phyloP scores from a whole-genome alignment of 805 yeast genomes.

The Komagataella pseudopastoris region DNA sequence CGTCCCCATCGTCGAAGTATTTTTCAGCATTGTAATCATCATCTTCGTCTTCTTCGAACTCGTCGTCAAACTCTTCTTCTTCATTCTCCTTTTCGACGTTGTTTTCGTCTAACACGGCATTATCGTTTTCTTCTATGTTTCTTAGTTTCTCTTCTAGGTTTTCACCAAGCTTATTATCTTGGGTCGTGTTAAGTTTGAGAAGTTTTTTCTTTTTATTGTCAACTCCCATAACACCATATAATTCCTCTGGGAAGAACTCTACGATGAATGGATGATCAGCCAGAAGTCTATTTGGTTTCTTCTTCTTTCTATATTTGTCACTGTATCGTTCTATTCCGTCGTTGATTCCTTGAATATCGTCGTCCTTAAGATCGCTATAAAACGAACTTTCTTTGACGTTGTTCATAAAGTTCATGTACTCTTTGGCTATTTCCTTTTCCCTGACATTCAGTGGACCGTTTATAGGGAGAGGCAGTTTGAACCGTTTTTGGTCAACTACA shows the following conservation, averaged over 20 bases:
- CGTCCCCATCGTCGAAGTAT: conserved; percentile 65
- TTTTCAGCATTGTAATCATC: conserved; percentile 73
- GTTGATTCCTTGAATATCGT: conserved; percentile 16
- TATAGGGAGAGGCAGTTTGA: conserved; percentile 42
- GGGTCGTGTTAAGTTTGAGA: conserved; percentile 25
- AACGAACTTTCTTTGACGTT: conserved; percentile 55
- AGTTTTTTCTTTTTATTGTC: conserved; percentile 38
- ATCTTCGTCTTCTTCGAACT: conserved; percentile 61
- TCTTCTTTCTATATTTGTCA: conserved; percentile 61
- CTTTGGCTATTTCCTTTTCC: conserved; percentile 41
- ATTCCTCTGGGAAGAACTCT: conserved; percentile 66
- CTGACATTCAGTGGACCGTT: conserved; percentile 38
- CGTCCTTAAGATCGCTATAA: conserved; percentile 15
- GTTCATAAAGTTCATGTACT: conserved; percentile 37
- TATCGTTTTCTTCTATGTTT: conserved; percentile 26
- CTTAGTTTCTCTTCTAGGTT: conserved; percentile 19
- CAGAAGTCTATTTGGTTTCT: conserved; percentile 56
- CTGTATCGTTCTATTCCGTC: conserved; percentile 78
- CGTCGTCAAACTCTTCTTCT: conserved; percentile 49
- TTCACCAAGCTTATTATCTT: conserved; percentile 24
- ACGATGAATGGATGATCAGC: conserved; percentile 67
- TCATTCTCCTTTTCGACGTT: conserved; percentile 22
- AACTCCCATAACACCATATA: conserved; percentile 62
- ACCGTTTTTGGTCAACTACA: conserved; percentile 20
- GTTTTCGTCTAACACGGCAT: conserved; percentile 15